Evolutionary conservation across 352 stramenopile species (phyloP).

Genomic region (Achlya hypogyna): DNA sequence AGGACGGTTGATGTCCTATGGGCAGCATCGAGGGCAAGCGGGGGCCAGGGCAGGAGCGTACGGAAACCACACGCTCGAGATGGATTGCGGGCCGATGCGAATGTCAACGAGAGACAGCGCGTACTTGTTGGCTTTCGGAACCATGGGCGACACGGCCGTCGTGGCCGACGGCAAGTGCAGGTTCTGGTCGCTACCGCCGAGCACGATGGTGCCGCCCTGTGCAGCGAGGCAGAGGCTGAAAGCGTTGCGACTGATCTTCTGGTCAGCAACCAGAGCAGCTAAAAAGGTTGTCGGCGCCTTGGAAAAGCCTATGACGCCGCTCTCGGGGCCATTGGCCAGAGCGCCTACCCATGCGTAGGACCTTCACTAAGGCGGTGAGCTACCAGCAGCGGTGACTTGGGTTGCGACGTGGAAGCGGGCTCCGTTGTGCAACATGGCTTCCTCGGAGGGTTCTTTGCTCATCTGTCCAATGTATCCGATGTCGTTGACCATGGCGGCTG

Average conservation of each 20-base stretch:
- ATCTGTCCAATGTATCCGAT: neutral
- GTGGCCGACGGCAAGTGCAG: slow-evolving; percentile 43
- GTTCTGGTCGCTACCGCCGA: slow-evolving; percentile 40
- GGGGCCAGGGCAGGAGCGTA: slow-evolving; percentile 2
- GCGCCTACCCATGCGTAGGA: neutral
- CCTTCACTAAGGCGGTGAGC: neutral
- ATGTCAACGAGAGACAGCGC: slow-evolving; percentile 2
- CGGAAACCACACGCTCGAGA: slow-evolving; percentile 18
- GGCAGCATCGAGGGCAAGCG: slow-evolving; percentile 30
- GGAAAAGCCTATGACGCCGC: slow-evolving; percentile 1
- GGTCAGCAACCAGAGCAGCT: neutral
- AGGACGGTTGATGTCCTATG: slow-evolving; percentile 49
- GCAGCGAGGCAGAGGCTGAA: slow-evolving; percentile 76
- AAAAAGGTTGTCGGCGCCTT: neutral
- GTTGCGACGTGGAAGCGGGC: neutral
- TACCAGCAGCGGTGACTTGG: neutral
- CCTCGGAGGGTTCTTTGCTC: neutral
- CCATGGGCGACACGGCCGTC: slow-evolving; percentile 38
- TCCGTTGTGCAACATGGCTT: neutral
- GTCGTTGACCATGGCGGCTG: neutral
- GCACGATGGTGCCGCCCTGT: slow-evolving; percentile 53
- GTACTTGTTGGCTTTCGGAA: neutral
- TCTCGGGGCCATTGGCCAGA: neutral
- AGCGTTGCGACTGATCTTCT: slow-evolving; percentile 28
- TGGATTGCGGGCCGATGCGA: slow-evolving; percentile 17